Evolutionary conservation across 202 grass and related monocot genomes (phyloP).

Genomic region (Panicum virgatum): DNA sequence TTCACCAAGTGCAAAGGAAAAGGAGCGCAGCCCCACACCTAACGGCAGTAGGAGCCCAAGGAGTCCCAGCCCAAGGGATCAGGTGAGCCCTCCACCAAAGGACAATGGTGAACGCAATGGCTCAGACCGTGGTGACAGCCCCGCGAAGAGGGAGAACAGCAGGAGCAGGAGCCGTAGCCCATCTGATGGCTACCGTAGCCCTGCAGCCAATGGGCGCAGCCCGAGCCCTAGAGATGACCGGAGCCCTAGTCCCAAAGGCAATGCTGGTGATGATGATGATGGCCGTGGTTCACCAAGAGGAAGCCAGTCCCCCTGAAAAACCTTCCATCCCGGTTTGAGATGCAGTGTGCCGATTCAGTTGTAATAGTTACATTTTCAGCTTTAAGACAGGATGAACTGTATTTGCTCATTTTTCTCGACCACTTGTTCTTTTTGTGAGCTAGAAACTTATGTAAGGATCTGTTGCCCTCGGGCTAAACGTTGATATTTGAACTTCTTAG

Average conservation of each 20-base stretch:
- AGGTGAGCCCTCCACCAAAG: conserved; percentile 48
- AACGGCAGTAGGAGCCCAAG: conserved; percentile 60
- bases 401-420: conserved; percentile 1
- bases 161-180: conserved; percentile 56
- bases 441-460: background rate
- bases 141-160: conserved; percentile 45
- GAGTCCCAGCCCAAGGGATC: conserved; percentile 53
- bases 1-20: conserved; percentile 54
- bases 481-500: background rate
- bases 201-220: conserved; percentile 57
- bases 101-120: conserved; percentile 50
- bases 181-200: conserved; percentile 55
- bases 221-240: conserved; percentile 16
- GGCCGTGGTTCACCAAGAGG: conserved; percentile 21
- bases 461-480: background rate
- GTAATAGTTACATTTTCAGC: conserved; percentile 1
- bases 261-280: background rate
- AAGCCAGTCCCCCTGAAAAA: conserved; percentile 28
- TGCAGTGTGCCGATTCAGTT: background rate
- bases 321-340: background rate
- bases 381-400: background rate
- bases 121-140: conserved; percentile 58
- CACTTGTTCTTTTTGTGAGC: background rate
- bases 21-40: conserved; percentile 58
- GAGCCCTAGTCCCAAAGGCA: conserved; percentile 41